Conservation (phyloP, 1,284 basidiomycete species). For the Naganishia sp. region DNA sequence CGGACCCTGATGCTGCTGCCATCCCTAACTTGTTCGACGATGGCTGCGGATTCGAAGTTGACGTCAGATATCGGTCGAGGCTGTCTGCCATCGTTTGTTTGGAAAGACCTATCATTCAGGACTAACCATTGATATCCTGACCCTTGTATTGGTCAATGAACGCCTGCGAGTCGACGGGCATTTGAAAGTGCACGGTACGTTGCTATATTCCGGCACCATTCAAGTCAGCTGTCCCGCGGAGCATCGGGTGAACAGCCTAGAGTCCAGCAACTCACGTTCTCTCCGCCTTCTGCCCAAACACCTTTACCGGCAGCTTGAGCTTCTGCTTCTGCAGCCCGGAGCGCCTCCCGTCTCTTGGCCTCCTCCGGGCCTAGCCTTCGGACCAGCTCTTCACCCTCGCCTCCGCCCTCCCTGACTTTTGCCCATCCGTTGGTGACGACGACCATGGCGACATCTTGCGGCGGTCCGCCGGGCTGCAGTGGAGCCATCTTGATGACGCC, state of each 20-base stretch:
- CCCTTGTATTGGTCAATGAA: constrained; percentile 92
- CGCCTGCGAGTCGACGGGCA: constrained; percentile 84
- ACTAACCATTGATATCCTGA: constrained; percentile 76
- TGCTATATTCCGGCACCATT: constrained; percentile 57
- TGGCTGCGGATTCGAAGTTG: constrained; percentile 57
- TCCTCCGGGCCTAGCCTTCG: constrained; percentile 68
- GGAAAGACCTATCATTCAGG: not conserved
- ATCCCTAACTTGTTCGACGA: constrained; percentile 92
- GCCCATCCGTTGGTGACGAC: constrained; percentile 86
- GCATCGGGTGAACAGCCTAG: not conserved
- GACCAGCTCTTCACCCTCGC: constrained; percentile 48
- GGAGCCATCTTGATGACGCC: constrained; percentile 50
- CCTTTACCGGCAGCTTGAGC: constrained; percentile 77
- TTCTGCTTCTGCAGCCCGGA: constrained; percentile 65
- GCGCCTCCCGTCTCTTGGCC: constrained; percentile 63
- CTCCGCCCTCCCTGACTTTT: constrained; percentile 75
- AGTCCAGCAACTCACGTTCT: constrained; percentile 54
- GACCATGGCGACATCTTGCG: constrained; percentile 71
- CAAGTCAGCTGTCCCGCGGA: not conserved
- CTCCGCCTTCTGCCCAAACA: constrained; percentile 76
- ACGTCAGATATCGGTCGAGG: not conserved
- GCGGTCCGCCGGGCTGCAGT: constrained; percentile 51
- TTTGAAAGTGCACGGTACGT: constrained; percentile 73
- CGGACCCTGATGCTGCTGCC: constrained; percentile 87
- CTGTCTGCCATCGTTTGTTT: not conserved